Base-by-base conservation (phyloP, 2,329 filamentous ascomycete genomes). In the Penicillium sp. region DNA sequence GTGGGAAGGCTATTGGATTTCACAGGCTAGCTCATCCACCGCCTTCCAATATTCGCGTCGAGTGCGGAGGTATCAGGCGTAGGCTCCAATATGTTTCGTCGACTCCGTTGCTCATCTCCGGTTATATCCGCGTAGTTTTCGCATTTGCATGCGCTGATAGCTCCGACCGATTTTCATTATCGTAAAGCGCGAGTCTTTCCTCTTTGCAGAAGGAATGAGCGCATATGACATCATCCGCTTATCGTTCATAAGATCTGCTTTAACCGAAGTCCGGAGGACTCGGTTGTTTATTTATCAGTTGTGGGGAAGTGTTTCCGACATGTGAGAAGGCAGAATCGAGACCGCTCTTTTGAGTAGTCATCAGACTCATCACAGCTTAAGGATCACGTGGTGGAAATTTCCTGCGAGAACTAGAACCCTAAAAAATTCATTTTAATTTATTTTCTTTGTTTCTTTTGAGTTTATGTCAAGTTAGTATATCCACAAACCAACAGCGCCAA, bases 401-500 rank as follows among this genome's bases (percentile, higher is more conserved):
- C 27, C 62, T 61, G 61, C 60, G 49, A 54, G 35, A 11, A 39
- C 4, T 11, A 42, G 39, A 42, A 42, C 22, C 39, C 39, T 45
- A 24, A 16, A 44, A 51, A 49, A 6, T 37, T 42, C 26, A 46
- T 43, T 27, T 39, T 10, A 16, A n/a, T 39, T 51, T 42, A 21
- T 51, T 39, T 24, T 39, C 31, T 14, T 26, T 31, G 4, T 52
- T 33, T 31, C 31, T 31, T 47, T 37, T 14, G 13, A 26, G 31
- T 33, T 16, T 13, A 26, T 19, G 16, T 19, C 35, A 19, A 11
- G n/a, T 0, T 4, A 10, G 11, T 24, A 48, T 47, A 27, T 44
- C 27, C 26, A 43, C 39, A 60, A 56, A 51, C 66, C 67, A 70
- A 70, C 68, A 59, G 69, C 69, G 69, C 64, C 58, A 66, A 68